Evolutionary conservation across 2,329 filamentous ascomycete genomes (phyloP), one percentile per base, ranked within the genome.

Genomic region (Sporothrix schenckii): DNA sequence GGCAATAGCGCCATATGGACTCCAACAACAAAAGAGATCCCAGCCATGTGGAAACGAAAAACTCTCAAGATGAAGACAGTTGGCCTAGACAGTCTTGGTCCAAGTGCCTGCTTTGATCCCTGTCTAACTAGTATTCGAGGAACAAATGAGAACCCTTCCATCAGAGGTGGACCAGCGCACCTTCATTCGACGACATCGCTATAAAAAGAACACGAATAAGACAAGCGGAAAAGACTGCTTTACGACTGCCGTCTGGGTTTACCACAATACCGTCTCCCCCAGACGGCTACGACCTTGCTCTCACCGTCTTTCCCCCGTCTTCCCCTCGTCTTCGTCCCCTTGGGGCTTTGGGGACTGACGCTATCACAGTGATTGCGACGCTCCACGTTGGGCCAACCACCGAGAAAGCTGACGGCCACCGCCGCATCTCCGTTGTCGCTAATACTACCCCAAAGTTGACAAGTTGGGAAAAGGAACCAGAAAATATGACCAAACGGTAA

Each of bases 341-440:
- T 44, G 41, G 41, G 11, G 11, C 4, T 44, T 44, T 44, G 11
- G 34, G 34, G 41, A 13, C 24, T 30, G 49, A n/a, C 58, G 39
- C 21, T 63, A 47, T 63, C 58, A 34, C 58, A n/a, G 39, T 14
- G 58, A 63, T 39, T 63, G 58, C 39, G 47, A 63, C 58, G 39
- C 39, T 47, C 58, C 58, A 63, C 9, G 58, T 19, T 21, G 39
- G 39, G 14, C 58, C 58, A 63, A 34, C n/a, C 44, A 39, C 58
- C 39, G 34, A 63, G 41, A 47, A 14, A 63, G 3, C 19, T 11
- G n/a, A 47, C 39, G 39, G 44, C 61, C 24, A 13, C 44, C 61
- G 61, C 61, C 61, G 60, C 60, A 50, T 50, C 60, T 65, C 60
- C 60, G 60, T 50, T 65, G 41, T 65, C 60, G 44, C 44, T 50